Evolutionary conservation across 495 filamentous ascomycete species (phyloP), one percentile per base, ranked within the genome.

Genomic region (Penicillium egyptiacum): DNA sequence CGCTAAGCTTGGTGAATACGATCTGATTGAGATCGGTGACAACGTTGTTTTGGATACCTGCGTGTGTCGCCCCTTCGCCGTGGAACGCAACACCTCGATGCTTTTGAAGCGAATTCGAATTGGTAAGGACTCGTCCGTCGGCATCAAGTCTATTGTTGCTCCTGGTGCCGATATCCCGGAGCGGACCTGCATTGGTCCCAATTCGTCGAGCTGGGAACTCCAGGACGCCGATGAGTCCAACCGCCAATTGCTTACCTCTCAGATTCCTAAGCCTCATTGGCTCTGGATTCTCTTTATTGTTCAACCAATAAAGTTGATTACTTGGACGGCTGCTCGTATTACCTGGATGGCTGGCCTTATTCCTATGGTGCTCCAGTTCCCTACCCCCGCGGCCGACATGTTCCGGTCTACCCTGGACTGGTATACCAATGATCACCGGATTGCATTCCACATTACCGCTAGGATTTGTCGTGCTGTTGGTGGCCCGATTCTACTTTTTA

Each of bases 41-140:
- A 62, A 68, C 23, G 74, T 74, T 10, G 53, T 57, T 8, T 58
- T 79, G 11, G 71, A 72, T 41, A 56, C 59, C 7, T 76, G 67
- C 51, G 70, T 67, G 28, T 64, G 65, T 23, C 73, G 76, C 20
- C 76, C 76, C 0, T 79, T 79, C 49, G 75, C 67, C 11, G 75
- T 63, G n/a, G 76, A 79, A 58, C 53, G 61, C 42, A 77, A 79
- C 60, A 77, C 76, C 4, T 70, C 70, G 7, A 79, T 79, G 76
- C 75, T 75, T 26, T 61, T 79, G 10, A 73, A 67, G 8, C 65
- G 61, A n/a, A 78, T 79, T 52, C 60, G 53, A 7, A 66, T 79
- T 42, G 76, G 75, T 5, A 50, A 56, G 7, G 66, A 74, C 48
- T 64, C 69, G 3, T 66, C 58, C 14, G 55, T 78, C 14, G 76